These are phyloP conservation scores for Neonectria neomacrospora DNA, from an alignment of 2,329 filamentous ascomycete species.

Conservation along the genomic window DNA sequence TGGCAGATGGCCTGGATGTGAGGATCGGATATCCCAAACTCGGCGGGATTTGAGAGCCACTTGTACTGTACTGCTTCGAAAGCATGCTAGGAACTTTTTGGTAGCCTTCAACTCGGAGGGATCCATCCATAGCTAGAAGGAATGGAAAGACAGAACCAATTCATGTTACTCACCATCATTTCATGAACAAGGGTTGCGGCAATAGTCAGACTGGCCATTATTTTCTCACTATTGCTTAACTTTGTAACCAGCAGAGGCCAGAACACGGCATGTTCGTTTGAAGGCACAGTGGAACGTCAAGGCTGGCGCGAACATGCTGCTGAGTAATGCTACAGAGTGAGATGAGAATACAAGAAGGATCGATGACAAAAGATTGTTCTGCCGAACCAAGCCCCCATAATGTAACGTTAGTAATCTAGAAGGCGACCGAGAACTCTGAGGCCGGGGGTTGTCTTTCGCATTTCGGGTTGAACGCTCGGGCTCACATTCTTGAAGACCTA, in stretches of 20 bases:
- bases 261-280: constrained; percentile 14
- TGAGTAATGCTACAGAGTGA: neutral
- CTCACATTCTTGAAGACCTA: too few species aligned
- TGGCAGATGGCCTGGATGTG: constrained; percentile 25
- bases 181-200: constrained; percentile 44
- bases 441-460: neutral
- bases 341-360: too few species aligned
- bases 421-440: neutral
- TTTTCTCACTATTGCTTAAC: constrained; percentile 42
- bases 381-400: too few species aligned
- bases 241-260: constrained; percentile 40
- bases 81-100: constrained; percentile 32
- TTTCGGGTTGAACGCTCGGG: too few species aligned
- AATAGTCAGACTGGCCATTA: constrained; percentile 36
- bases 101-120: constrained; percentile 8
- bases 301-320: neutral
- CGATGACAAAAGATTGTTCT: too few species aligned
- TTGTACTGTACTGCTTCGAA: constrained; percentile 15
- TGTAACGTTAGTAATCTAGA: too few species aligned
- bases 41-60: constrained; percentile 34
- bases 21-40: constrained; percentile 26
- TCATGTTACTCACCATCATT: constrained; percentile 41
- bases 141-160: too few species aligned
- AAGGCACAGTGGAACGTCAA: neutral
- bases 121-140: neutral